Evolutionary conservation across 2,329 filamentous ascomycete species (phyloP).

Genomic region (Annulohypoxylon truncatum): DNA sequence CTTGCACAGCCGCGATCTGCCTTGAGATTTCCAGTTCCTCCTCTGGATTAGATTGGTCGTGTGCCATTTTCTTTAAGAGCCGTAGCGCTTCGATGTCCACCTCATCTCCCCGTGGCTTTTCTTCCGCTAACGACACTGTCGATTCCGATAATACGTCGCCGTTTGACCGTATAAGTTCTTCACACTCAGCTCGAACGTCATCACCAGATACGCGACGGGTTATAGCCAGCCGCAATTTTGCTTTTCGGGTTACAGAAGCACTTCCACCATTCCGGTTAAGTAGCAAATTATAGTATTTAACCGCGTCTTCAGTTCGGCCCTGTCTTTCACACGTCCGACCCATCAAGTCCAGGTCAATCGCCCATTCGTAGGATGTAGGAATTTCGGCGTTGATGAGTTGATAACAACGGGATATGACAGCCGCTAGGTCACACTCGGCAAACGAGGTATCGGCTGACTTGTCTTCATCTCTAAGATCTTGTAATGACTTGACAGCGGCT

Average conservation of each 20-base stretch:
- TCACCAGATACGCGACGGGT: slow-evolving; percentile 15
- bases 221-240: slow-evolving; percentile 9
- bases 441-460: not conserved
- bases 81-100: slow-evolving; percentile 2
- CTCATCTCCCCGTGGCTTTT: not conserved
- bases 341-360: slow-evolving; percentile 8
- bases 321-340: slow-evolving; percentile 2
- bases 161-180: not conserved
- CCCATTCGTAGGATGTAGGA: not conserved
- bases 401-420: slow-evolving; percentile 8
- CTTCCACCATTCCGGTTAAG: not conserved
- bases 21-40: slow-evolving; percentile 11
- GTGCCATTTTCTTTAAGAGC: not conserved
- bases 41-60: not conserved
- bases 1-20: slow-evolving; percentile 3
- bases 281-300: not conserved
- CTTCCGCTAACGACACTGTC: not conserved
- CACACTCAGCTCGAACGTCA: slow-evolving; percentile 7
- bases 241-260: not conserved
- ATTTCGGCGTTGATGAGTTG: not conserved
- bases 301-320: not conserved
- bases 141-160: not conserved
- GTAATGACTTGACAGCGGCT: not conserved
- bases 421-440: slow-evolving; percentile 7
- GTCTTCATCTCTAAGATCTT: not conserved